Evolutionary conservation across 2,329 filamentous ascomycete genomes (phyloP), one percentile per base, ranked within the genome.

Genomic region (Orbilia blumenaviensis): DNA sequence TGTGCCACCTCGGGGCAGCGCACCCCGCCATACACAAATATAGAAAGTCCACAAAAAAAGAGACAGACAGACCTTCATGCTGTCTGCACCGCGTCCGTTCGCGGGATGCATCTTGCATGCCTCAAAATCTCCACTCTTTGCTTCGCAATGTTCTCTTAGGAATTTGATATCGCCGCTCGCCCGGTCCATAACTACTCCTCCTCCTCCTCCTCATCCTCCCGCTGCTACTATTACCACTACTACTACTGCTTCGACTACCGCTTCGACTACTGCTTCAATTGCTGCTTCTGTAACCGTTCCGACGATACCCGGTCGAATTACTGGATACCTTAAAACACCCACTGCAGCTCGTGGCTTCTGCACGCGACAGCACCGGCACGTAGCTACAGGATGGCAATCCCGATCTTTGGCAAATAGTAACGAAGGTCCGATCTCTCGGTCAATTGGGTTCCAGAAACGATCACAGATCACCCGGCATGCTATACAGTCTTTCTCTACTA

Each of bases 51-150:
- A 23, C 60, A 4, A 27, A 16, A 6, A 14, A 32, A 52, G 41
- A 58, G 25, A 56, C 23, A 56, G 34, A 6, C 48, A 68, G 34
- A 18, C 25, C 62, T 69, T 38, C 48, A 76, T 76, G 72, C 72
- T 76, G 64, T 52, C 42, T 41, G 58, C 62, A 61, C 72, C 72
- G 27, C 72, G 72, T 69, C 72, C 64, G 46, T 23, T 76, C 58
- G 72, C 60, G 64, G 72, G 72, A 48, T 64, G 72, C 72, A 69
- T 76, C 50, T 54, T 76, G 72, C 72, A 76, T 68, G 64, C 72
- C 44, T 76, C 72, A 27, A 76, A 76, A 76, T 76, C 72, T 76
- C 72, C 72, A 69, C 72, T 76, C 72, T 66, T 76, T 61, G 38
- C 36, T 42, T 76, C 72, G 16, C 72, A 76, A 69, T 76, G 72